Conservation (phyloP, 768 basidiomycete species). For the Tricholoma saponaceum region DNA sequence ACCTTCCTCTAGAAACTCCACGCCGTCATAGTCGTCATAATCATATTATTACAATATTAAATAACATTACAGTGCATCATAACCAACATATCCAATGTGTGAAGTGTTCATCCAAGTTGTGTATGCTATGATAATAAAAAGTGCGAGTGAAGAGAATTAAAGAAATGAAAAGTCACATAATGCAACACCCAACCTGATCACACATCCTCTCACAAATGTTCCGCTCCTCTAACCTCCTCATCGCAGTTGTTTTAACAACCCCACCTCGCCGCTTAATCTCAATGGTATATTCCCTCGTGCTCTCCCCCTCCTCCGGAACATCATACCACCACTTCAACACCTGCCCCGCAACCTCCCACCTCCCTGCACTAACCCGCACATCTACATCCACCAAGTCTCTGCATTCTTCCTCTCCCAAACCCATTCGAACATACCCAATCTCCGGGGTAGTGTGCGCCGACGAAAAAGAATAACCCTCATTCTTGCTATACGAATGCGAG, state of each 20-base stretch:
- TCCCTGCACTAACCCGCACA: conserved; percentile 39
- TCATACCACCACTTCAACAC: conserved; percentile 53
- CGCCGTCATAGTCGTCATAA: no score
- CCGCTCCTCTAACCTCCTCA: conserved; percentile 1
- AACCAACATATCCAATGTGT: background rate
- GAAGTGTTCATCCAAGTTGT: background rate
- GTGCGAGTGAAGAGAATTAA: background rate
- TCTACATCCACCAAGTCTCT: conserved; percentile 38
- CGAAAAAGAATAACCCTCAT: background rate
- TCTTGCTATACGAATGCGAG: background rate
- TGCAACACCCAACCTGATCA: conserved; percentile 11
- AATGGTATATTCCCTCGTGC: conserved; percentile 31
- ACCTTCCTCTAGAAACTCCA: background rate
- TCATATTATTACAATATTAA: background rate
- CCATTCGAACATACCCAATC: background rate
- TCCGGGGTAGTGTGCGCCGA: background rate
- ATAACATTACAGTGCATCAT: background rate
- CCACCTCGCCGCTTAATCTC: conserved; percentile 30
- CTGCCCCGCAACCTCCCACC: conserved; percentile 44
- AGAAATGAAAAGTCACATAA: conserved; percentile 18
- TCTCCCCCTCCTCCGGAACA: conserved; percentile 30
- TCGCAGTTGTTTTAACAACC: conserved; percentile 18
- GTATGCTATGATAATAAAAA: background rate
- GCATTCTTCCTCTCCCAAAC: background rate
- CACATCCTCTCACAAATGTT: conserved; percentile 20